Evolutionary conservation across 257 asterid genomes (phyloP).

Genomic region (Catharanthus roseus): DNA sequence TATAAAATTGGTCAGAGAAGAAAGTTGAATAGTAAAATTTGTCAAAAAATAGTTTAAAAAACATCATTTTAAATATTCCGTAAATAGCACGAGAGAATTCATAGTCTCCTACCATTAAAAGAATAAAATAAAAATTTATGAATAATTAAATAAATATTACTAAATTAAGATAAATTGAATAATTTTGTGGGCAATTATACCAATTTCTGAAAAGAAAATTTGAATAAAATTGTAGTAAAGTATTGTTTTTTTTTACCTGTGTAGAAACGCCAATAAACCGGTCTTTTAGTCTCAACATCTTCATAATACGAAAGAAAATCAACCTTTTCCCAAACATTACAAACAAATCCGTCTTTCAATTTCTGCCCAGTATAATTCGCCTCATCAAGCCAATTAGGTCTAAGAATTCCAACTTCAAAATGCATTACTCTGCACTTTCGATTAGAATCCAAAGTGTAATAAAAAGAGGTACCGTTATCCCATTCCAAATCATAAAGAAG

Average conservation of each 20-base stretch:
- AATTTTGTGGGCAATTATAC: too few relatives aligned
- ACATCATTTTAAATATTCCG: too few relatives aligned
- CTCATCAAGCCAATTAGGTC: conserved; percentile 61
- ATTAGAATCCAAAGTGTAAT: conserved; percentile 46
- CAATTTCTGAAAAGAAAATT: background rate
- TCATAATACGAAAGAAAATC: conserved; percentile 70
- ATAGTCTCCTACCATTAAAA: too few relatives aligned
- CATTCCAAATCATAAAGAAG: conserved; percentile 57
- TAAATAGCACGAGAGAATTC: too few relatives aligned
- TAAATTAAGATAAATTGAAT: too few relatives aligned
- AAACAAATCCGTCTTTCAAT: conserved; percentile 54
- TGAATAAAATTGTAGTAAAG: background rate
- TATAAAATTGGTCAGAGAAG: too few relatives aligned
- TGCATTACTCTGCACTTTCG: conserved; percentile 38
- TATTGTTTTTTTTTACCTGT: conserved; percentile 26
- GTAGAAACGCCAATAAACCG: conserved; percentile 62
- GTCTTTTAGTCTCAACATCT: conserved; percentile 53
- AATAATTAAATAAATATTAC: too few relatives aligned
- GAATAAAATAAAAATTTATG: too few relatives aligned
- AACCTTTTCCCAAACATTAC: conserved; percentile 74
- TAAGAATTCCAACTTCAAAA: conserved; percentile 53
- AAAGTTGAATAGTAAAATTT: too few relatives aligned
- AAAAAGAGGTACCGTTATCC: conserved; percentile 62
- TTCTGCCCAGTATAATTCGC: conserved; percentile 53
- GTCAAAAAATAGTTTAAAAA: too few relatives aligned